Evolutionary conservation across 148 eudicot genomes (phyloP).

Genomic region (Dysphania ambrosioides): DNA sequence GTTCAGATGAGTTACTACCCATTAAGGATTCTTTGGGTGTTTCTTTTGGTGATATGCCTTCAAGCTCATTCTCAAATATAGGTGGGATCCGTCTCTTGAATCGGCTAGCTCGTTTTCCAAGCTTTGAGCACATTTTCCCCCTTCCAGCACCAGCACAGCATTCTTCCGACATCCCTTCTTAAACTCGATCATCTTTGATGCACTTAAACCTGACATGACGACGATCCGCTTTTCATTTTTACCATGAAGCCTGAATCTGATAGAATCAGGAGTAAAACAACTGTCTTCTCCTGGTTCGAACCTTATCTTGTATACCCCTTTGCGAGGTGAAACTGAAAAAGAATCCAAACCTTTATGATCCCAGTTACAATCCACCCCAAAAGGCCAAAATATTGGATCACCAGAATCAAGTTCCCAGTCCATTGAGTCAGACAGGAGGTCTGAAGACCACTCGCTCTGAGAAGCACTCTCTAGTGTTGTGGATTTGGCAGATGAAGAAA

Average conservation of each 20-base stretch:
- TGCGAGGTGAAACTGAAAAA: constrained; percentile 49
- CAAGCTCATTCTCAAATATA: constrained; percentile 33
- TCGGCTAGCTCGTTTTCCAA: constrained; percentile 17
- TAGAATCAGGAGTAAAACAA: constrained; percentile 14
- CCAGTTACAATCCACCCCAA: constrained; percentile 35
- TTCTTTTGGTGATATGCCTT: constrained; percentile 33
- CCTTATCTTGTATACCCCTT: constrained; percentile 13
- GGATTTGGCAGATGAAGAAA: constrained; percentile 30
- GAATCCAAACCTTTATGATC: constrained; percentile 32
- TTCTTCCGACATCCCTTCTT: constrained; percentile 34
- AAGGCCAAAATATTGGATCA: constrained; percentile 59
- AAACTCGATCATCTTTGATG: constrained; percentile 40
- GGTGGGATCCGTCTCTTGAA: constrained; percentile 29
- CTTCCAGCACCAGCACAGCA: constrained; percentile 9
- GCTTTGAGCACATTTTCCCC: constrained; percentile 15
- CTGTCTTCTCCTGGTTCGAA: constrained; percentile 3
- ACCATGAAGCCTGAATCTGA: constrained; percentile 26
- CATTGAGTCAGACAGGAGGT: constrained; percentile 31
- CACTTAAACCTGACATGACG: constrained; percentile 35
- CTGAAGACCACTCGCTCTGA: constrained; percentile 38
- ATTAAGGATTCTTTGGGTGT: constrained; percentile 15
- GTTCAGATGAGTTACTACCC: constrained; percentile 21
- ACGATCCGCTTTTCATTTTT: constrained; percentile 27
- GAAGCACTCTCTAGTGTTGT: constrained; percentile 30
- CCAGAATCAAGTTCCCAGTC: constrained; percentile 39